Evolutionary conservation across 1,284 basidiomycete genomes (phyloP), one percentile per base, ranked within the genome.

Genomic region (Trichosporon sp.): DNA sequence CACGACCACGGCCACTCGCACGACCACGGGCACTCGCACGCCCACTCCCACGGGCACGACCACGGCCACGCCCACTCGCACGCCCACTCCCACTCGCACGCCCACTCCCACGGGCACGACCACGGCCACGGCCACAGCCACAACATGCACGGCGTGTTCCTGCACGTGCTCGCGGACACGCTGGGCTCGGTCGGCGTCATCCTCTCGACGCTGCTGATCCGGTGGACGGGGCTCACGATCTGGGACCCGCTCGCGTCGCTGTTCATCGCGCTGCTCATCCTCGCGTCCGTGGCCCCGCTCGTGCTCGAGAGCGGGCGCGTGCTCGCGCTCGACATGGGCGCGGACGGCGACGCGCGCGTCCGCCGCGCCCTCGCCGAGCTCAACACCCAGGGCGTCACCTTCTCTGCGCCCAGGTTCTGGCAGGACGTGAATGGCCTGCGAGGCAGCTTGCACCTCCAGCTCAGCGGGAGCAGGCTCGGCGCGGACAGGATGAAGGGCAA

Each of bases 111-210:
- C 51, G 47, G 90, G 76, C 75, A 78, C 51, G 68, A 66, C 5
- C 77, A 78, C 62, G 71, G 72, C 47, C 78, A 81, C 81, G 90
- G 91, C 0, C 93, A 96, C 77, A 94, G 92, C 81, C 94, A 99
- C 83, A 99, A 99, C 81, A 99, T 99, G 97, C 91, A 95, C 62
- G 97, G 97, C n/a, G 95, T 99, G 13, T 99, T 99, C 81, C 84
- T 99, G 70, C 80, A 81, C 69, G 81, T 82, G 51, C 66, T 82
- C 44, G 82, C 79, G 12, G 73, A 74, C 70, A 74, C 73, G n/a
- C 64, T 74, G n/a, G 76, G 74, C 13, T 73, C 69, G 11, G 95
- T 99, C 21, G 97, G 97, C n/a, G 97, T 99, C 8, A 99, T 99
- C 78, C 88, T 98, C 66, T 98, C 95, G 25, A 99, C 97, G 2